A percentile compares a stretch with the other conserved stretches of the same genome.
These are phyloP conservation scores for Pythium diclinum DNA, from an alignment of 352 stramenopile species.

Conservation along the genomic window DNA sequence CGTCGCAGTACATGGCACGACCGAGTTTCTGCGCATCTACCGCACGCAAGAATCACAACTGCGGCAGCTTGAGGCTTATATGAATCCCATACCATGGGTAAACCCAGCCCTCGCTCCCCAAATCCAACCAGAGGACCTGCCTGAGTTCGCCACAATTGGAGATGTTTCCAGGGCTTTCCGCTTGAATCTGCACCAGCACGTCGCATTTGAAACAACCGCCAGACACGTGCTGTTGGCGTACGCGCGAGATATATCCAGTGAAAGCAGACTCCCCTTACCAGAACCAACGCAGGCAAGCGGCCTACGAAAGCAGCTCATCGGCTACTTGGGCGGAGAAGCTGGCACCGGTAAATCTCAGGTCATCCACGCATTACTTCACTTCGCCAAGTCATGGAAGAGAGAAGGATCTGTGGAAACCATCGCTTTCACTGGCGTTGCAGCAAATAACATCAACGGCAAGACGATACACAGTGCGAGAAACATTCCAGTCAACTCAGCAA, in stretches of 20 bases:
- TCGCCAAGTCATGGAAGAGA: too few relatives aligned
- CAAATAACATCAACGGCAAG: too few relatives aligned
- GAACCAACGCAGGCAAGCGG: too few relatives aligned
- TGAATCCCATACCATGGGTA: background rate
- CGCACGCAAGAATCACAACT: background rate
- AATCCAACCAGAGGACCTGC: background rate
- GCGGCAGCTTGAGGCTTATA: background rate
- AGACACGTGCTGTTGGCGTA: conserved; percentile 27
- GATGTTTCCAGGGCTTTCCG: background rate
- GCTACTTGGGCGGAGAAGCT: too few relatives aligned
- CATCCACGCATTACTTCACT: too few relatives aligned
- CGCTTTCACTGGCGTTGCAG: too few relatives aligned
- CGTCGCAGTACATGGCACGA: background rate
- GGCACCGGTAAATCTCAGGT: too few relatives aligned
- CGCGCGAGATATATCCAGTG: conserved; percentile 14
- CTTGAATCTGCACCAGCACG: conserved; percentile 32
- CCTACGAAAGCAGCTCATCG: too few relatives aligned
- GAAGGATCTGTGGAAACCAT: too few relatives aligned
- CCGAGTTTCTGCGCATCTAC: background rate
- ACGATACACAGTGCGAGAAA: too few relatives aligned
- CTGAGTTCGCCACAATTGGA: background rate
- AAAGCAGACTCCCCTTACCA: too few relatives aligned
- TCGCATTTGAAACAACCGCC: conserved; percentile 24
- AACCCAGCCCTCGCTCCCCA: background rate
- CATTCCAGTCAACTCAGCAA: background rate